phyloP scores from a whole-genome alignment of 805 yeast genomes.

The Ogataea thermomethanolica region DNA sequence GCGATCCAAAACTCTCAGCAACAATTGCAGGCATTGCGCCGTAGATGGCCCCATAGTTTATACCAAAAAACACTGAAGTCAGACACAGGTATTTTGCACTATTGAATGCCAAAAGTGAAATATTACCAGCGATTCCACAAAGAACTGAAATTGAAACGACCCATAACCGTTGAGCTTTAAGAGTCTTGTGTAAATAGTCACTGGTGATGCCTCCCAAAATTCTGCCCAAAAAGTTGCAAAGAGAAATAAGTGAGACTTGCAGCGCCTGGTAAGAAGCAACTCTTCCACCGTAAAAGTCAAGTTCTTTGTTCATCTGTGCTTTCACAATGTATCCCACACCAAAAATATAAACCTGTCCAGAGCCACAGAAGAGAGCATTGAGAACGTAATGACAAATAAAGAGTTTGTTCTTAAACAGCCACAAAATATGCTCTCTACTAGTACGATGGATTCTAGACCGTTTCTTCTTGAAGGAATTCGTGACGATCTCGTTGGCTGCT shows the following conservation, averaged over 20 bases:
- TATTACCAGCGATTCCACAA: conserved; percentile 37
- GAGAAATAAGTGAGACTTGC: conserved; percentile 65
- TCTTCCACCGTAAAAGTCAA: conserved; percentile 27
- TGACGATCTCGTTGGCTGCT: background rate
- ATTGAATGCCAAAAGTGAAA: conserved; percentile 35
- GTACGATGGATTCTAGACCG: conserved; percentile 13
- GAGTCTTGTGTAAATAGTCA: conserved; percentile 52
- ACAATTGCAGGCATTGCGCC: conserved; percentile 75
- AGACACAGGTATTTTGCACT: conserved; percentile 42
- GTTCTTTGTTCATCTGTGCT: conserved; percentile 35
- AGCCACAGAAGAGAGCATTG: conserved; percentile 56
- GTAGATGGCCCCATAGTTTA: conserved; percentile 65
- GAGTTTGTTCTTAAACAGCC: conserved; percentile 28
- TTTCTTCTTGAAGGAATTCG: conserved; percentile 8
- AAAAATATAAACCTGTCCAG: conserved; percentile 70
- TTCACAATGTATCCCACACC: conserved; percentile 71
- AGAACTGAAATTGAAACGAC: conserved; percentile 44
- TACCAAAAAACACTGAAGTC: conserved; percentile 56
- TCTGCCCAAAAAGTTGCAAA: conserved; percentile 64
- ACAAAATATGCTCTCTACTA: conserved; percentile 23
- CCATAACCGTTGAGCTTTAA: conserved; percentile 63
- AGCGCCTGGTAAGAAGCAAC: conserved; percentile 57
- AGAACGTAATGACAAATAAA: conserved; percentile 53
- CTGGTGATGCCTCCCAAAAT: conserved; percentile 62
- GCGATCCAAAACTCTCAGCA: conserved; percentile 69